Percentiles rank a stretch among this genome's conserved stretches.
Evolutionary conservation across 192 early-diverging fungal genomes (phyloP).

Genomic region (Coemansia biformis): DNA sequence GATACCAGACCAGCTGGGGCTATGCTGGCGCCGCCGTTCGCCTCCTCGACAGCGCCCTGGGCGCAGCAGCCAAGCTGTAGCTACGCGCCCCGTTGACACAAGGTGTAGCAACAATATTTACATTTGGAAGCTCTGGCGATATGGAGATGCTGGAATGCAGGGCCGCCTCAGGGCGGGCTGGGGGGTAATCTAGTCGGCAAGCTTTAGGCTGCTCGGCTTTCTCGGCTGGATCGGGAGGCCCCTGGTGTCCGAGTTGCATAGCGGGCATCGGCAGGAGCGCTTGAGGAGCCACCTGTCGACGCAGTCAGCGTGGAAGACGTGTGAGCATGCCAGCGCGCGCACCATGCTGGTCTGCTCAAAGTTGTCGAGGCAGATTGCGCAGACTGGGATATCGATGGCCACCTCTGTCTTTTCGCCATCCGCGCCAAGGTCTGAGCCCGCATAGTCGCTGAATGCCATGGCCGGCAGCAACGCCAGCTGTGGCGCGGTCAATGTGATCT

Average conservation of each 20-base stretch:
- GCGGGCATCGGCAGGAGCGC: slow-evolving; percentile 39
- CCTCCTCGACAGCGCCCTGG: slow-evolving; percentile 2
- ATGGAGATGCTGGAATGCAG: too few relatives aligned
- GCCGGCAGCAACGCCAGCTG: slow-evolving; percentile 16
- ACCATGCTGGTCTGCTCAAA: slow-evolving; percentile 15
- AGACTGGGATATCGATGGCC: slow-evolving; percentile 3
- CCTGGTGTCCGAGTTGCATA: slow-evolving; percentile 32
- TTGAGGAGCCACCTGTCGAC: slow-evolving; percentile 40
- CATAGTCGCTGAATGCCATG: slow-evolving; percentile 5
- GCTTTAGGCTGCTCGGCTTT: slow-evolving; percentile 21
- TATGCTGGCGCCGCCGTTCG: slow-evolving; percentile 47
- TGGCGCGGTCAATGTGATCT: slow-evolving; percentile 2
- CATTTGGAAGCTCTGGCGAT: too few relatives aligned
- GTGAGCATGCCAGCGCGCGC: slow-evolving; percentile 29
- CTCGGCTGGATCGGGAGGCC: slow-evolving; percentile 8
- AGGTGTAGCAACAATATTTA: too few relatives aligned
- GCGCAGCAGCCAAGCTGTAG: not conserved
- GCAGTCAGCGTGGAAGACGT: slow-evolving; percentile 31
- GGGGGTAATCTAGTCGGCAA: slow-evolving; percentile 7
- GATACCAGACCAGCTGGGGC: slow-evolving; percentile 59
- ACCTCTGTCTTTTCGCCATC: not conserved
- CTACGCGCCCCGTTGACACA: not conserved
- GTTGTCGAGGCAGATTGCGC: slow-evolving; percentile 32
- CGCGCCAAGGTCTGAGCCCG: not conserved
- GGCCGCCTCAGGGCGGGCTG: not conserved